Conservation (phyloP, 2,329 filamentous ascomycete genomes). For the Xylaria polymorpha region DNA sequence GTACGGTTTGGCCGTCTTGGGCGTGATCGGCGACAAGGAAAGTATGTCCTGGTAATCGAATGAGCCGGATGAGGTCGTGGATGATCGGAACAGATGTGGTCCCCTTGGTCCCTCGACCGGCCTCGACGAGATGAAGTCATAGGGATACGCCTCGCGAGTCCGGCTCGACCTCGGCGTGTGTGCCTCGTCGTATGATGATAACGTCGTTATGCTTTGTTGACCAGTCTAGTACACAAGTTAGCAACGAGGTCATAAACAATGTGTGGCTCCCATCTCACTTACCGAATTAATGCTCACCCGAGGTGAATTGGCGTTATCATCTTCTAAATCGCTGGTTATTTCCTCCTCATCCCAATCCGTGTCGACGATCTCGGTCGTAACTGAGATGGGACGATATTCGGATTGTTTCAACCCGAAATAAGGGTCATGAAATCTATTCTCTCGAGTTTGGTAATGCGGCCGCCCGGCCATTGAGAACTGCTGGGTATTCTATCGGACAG, state of each 20-base stretch:
- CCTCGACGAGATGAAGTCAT: conserved; percentile 69
- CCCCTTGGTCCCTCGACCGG: conserved; percentile 83
- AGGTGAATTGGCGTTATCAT: conserved; percentile 68
- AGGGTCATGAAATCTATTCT: conserved; percentile 64
- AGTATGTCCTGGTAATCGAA: conserved; percentile 65
- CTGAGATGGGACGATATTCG: conserved; percentile 71
- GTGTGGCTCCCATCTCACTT: conserved; percentile 52
- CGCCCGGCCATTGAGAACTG: conserved; percentile 46
- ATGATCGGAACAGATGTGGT: conserved; percentile 85
- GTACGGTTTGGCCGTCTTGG: conserved; percentile 64
- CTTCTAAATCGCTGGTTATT: conserved; percentile 68
- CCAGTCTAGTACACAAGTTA: conserved; percentile 62
- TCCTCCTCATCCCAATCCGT: conserved; percentile 77
- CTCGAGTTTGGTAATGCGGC: conserved; percentile 63
- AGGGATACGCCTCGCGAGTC: conserved; percentile 69
- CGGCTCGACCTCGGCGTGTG: conserved; percentile 78
- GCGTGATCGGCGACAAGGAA: conserved; percentile 78
- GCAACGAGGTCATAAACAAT: neutral
- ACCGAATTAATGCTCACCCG: conserved; percentile 78
- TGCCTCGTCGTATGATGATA: conserved; percentile 87
- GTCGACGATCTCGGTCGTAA: conserved; percentile 81
- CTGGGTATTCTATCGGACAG: conserved; percentile 45
- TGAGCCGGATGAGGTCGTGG: conserved; percentile 66
- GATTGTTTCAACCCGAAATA: conserved; percentile 71
- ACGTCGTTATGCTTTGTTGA: conserved; percentile 82